Percentiles rank a stretch among this genome's conserved stretches.
Conservation (phyloP, 1,139 yeast species). For the Lodderomyces margitis region DNA sequence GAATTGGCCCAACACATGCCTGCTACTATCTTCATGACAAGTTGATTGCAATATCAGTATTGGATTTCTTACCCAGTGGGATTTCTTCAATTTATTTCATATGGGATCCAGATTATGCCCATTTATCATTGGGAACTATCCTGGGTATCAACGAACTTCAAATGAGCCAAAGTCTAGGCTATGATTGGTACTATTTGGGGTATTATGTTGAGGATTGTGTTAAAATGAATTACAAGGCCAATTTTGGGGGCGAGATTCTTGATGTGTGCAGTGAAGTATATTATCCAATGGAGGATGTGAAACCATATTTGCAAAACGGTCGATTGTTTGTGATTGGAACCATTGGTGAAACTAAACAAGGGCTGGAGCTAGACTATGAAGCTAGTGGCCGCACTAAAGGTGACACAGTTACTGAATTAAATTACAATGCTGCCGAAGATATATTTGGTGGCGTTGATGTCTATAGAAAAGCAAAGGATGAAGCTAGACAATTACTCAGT, state of each 20-base stretch:
- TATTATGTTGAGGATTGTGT: slow-evolving; percentile 75
- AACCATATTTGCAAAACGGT: slow-evolving; percentile 34
- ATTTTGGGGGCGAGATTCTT: slow-evolving; percentile 71
- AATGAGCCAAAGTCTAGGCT: slow-evolving; percentile 40
- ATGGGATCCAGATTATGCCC: slow-evolving; percentile 81
- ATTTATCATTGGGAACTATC: slow-evolving; percentile 72
- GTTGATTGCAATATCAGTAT: slow-evolving; percentile 72
- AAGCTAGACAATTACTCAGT: slow-evolving; percentile 19
- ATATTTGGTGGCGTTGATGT: slow-evolving; percentile 28
- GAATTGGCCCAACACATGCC: slow-evolving; percentile 64
- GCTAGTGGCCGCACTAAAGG: slow-evolving; percentile 5
- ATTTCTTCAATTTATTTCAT: slow-evolving; percentile 84
- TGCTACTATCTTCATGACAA: slow-evolving; percentile 65
- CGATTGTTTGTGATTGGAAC: slow-evolving; percentile 39
- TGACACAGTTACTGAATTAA: slow-evolving; percentile 13
- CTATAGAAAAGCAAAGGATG: slow-evolving; percentile 20
- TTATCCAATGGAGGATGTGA: slow-evolving; percentile 39
- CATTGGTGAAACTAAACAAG: slow-evolving; percentile 5
- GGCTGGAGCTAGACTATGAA: slow-evolving; percentile 19
- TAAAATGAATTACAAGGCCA: slow-evolving; percentile 80
- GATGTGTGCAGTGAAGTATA: slow-evolving; percentile 51
- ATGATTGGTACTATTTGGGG: slow-evolving; percentile 67
- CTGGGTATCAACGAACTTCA: slow-evolving; percentile 73
- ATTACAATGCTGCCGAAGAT: slow-evolving; percentile 32
- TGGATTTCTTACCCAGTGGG: slow-evolving; percentile 75